Conservation (phyloP, 2,329 filamentous ascomycete species). For the Colletotrichum musicola region DNA sequence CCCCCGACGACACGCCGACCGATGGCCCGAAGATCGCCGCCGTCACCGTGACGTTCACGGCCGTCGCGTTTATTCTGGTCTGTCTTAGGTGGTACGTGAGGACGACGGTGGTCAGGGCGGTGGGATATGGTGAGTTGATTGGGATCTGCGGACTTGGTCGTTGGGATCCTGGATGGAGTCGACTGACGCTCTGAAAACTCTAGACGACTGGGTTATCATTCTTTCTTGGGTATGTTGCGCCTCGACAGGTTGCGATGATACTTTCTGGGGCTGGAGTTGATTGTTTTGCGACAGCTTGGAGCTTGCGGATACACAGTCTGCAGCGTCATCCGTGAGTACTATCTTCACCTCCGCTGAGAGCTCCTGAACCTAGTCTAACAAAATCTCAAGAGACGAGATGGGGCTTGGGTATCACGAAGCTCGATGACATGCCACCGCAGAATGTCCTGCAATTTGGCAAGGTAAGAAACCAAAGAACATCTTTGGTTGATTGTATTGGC, state of each 20-base stretch:
- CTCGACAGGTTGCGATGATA: not conserved
- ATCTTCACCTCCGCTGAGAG: no score
- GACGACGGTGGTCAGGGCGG: conserved; percentile 48
- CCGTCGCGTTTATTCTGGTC: conserved; percentile 47
- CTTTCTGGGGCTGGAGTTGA: not conserved
- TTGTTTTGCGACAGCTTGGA: conserved; percentile 41
- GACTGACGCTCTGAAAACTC: conserved; percentile 5
- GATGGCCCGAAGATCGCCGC: conserved; percentile 48
- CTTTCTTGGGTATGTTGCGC: conserved; percentile 45
- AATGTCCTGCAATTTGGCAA: conserved; percentile 55
- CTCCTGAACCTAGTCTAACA: no score
- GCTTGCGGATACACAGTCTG: conserved; percentile 51
- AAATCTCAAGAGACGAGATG: conserved; percentile 55
- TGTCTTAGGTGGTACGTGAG: conserved; percentile 51
- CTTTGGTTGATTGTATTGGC: rapidly evolving
- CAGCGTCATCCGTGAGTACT: conserved; percentile 47
- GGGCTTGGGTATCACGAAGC: conserved; percentile 52
- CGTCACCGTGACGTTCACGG: conserved; percentile 47
- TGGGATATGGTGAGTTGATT: conserved; percentile 43
- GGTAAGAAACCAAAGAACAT: conserved; percentile 14
- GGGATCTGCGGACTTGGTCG: not conserved
- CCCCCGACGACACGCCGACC: conserved; percentile 48
- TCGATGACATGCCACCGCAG: conserved; percentile 52
- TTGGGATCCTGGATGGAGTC: not conserved
- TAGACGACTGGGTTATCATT: conserved; percentile 41